Evolutionary conservation across 2,329 filamentous ascomycete species (phyloP).

Genomic region (Pseudogymnoascus sp.): DNA sequence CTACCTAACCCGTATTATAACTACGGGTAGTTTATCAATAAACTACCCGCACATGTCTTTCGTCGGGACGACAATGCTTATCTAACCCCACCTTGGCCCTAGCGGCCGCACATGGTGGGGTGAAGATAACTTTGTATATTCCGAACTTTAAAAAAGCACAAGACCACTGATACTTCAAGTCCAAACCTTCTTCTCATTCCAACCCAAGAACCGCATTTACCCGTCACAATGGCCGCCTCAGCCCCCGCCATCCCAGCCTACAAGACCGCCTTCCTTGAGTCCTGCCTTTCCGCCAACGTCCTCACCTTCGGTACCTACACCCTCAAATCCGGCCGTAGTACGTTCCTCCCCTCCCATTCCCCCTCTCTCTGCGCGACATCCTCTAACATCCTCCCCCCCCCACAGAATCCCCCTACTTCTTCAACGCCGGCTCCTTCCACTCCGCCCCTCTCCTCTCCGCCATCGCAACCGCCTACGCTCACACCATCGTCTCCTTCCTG

Average conservation of each 20-base stretch:
- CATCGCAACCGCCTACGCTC: conserved; percentile 50
- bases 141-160: neutral
- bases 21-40: neutral
- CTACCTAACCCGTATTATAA: neutral
- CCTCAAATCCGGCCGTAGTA: conserved; percentile 52
- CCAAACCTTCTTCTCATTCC: neutral
- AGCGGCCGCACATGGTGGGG: conserved; percentile 3
- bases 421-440: conserved; percentile 58
- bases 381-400: neutral
- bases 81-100: neutral
- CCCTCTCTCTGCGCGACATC: neutral
- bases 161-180: neutral
- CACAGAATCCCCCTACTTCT: conserved; percentile 53
- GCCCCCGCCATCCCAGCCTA: conserved; percentile 22
- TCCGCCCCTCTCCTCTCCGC: conserved; percentile 46
- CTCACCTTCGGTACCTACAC: conserved; percentile 48
- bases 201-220: neutral
- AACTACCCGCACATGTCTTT: neutral
- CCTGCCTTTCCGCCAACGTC: conserved; percentile 37
- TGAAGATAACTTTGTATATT: neutral
- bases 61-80: neutral
- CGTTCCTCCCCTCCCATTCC: neutral
- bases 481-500: conserved; percentile 20
- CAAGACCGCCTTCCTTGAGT: conserved; percentile 39
- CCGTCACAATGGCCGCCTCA: conserved; percentile 12